Evolutionary conservation across 202 grass and related monocot species (phyloP).

Genomic region (Dendrocalamus latiflorus): DNA sequence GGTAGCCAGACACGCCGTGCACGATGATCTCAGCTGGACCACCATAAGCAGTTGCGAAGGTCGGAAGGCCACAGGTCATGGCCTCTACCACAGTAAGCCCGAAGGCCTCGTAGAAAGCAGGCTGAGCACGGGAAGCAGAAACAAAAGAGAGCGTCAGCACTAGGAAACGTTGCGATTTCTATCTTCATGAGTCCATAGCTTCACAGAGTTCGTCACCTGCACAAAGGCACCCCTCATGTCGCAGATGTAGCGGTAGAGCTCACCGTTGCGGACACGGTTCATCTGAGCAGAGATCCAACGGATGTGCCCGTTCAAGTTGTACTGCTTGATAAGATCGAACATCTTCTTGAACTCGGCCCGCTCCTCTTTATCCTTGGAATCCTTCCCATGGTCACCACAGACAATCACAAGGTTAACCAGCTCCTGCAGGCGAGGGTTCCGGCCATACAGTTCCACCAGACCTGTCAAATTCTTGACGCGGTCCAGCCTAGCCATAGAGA

Average conservation of each 20-base stretch:
- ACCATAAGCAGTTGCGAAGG: too few relatives aligned
- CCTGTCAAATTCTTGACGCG: too few relatives aligned
- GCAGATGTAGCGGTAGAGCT: too few relatives aligned
- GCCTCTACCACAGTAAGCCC: too few relatives aligned
- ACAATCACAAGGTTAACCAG: constrained; percentile 97
- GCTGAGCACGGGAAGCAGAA: constrained; percentile 37
- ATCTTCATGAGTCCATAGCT: not conserved
- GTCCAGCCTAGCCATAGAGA: constrained; percentile 96
- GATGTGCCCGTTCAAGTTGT: constrained; percentile 72
- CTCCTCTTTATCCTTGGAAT: constrained; percentile 87
- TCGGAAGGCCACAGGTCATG: too few relatives aligned
- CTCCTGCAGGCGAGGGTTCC: too few relatives aligned
- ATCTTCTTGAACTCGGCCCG: constrained; percentile 98
- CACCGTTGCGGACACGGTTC: constrained; percentile 94
- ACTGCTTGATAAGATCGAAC: constrained; percentile 77
- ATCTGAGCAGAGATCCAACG: constrained; percentile 99
- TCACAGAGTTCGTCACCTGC: constrained; percentile 35
- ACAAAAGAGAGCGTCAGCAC: constrained; percentile 5
- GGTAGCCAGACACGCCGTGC: constrained; percentile 77
- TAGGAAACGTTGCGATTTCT: not conserved
- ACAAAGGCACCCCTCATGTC: too few relatives aligned
- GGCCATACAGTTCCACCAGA: too few relatives aligned
- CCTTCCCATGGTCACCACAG: constrained; percentile 85
- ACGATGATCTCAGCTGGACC: constrained; percentile 95
- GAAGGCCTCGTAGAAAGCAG: constrained; percentile 94